Conservation (phyloP, 257 asterid genomes). For the Nicotiana noctiflora region DNA sequence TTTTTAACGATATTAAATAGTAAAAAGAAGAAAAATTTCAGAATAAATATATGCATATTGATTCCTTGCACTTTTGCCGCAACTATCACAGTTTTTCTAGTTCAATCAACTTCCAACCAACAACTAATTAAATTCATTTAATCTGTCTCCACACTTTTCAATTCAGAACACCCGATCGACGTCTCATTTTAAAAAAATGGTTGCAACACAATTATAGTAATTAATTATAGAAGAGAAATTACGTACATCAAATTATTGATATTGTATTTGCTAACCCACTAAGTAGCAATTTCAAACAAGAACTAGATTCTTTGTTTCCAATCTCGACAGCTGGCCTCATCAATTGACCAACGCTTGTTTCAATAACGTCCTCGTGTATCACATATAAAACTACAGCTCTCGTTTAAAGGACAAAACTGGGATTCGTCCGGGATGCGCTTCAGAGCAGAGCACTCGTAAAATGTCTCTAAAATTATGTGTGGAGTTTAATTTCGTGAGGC, state of each 20-base stretch:
- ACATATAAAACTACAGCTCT: not conserved
- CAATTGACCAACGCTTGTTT: not conserved
- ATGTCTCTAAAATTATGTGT: no score
- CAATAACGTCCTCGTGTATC: not conserved
- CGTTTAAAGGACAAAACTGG: no score
- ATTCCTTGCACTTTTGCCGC: not conserved
- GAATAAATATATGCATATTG: not conserved
- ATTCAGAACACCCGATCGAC: not conserved
- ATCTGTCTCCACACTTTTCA: not conserved
- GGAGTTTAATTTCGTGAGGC: no score
- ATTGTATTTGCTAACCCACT: slow-evolving; percentile 15
- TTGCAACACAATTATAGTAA: not conserved
- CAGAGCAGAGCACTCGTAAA: no score
- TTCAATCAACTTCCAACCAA: not conserved
- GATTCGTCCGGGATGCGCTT: no score
- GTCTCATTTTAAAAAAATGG: not conserved
- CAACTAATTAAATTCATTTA: slow-evolving; percentile 11
- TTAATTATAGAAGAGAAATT: slow-evolving; percentile 2
- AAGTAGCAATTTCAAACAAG: slow-evolving; percentile 11
- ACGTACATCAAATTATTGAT: not conserved
- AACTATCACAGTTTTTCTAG: not conserved
- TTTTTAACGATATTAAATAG: not conserved
- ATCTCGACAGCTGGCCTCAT: not conserved
- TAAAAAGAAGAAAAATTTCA: not conserved
- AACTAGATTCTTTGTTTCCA: not conserved